These are phyloP conservation scores for Leucosporidium scottii DNA, from an alignment of 768 basidiomycete species.

Conservation along the genomic window DNA sequence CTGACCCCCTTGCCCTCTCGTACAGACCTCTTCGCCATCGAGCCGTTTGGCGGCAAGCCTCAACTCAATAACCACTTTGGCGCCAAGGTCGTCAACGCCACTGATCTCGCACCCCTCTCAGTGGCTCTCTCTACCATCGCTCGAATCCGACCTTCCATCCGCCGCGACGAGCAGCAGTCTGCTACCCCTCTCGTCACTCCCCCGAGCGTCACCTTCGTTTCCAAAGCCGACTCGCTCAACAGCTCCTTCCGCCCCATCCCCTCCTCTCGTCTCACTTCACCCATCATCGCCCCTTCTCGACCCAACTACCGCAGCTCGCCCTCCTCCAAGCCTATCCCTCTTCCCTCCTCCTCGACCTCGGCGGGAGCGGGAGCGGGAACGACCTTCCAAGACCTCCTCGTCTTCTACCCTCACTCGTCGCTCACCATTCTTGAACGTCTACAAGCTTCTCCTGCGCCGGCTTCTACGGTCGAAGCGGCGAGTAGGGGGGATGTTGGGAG, in stretches of 20 bases:
- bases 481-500: slow-evolving; percentile 18
- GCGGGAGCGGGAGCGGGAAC: not conserved
- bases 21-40: slow-evolving; percentile 28
- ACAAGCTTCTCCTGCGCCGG: not conserved
- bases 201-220: slow-evolving; percentile 14
- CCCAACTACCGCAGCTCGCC: not conserved
- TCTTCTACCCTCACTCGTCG: slow-evolving; percentile 3
- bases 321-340: not conserved
- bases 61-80: slow-evolving; percentile 18
- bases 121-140: slow-evolving; percentile 18
- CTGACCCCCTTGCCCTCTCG: not conserved
- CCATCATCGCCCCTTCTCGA: not conserved
- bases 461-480: not conserved
- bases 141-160: slow-evolving; percentile 6
- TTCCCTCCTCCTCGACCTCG: not conserved
- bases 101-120: slow-evolving; percentile 22
- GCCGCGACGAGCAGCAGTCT: not conserved
- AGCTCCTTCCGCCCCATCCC: slow-evolving; percentile 6
- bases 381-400: slow-evolving; percentile 17
- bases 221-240: slow-evolving; percentile 4
- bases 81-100: slow-evolving; percentile 8
- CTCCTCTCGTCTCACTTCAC: not conserved
- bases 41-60: slow-evolving; percentile 24
- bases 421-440: slow-evolving; percentile 19
- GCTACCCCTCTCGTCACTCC: not conserved